Percentiles rank a stretch among this genome's conserved stretches.
Conservation (phyloP, 129 eudicot species). For the Pittosporum tobira region DNA sequence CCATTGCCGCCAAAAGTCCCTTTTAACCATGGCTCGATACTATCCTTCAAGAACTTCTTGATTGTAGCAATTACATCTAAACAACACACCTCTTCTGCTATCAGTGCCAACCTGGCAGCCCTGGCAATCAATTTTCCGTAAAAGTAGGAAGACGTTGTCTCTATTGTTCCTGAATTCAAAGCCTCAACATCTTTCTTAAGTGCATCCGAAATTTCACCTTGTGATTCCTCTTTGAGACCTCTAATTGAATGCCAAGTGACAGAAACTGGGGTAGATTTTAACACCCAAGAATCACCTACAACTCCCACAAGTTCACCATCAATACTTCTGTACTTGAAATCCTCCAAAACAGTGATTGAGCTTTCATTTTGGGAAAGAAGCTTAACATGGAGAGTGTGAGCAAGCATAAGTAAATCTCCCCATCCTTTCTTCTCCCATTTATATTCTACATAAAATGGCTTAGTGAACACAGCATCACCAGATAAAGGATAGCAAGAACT, state of each 20-base stretch:
- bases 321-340: slow-evolving; percentile 56
- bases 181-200: slow-evolving; percentile 53
- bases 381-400: slow-evolving; percentile 70
- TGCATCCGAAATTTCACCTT: slow-evolving; percentile 43
- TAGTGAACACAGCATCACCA: slow-evolving; percentile 52
- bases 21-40: slow-evolving; percentile 79
- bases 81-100: slow-evolving; percentile 70
- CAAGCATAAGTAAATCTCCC: slow-evolving; percentile 79
- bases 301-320: slow-evolving; percentile 91
- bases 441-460: slow-evolving; percentile 61
- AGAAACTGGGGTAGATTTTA: slow-evolving; percentile 67
- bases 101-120: slow-evolving; percentile 80
- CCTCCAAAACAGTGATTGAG: slow-evolving; percentile 35
- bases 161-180: slow-evolving; percentile 37
- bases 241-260: slow-evolving; percentile 86
- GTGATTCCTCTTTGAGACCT: slow-evolving; percentile 47
- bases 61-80: slow-evolving; percentile 58
- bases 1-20: slow-evolving; percentile 74
- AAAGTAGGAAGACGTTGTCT: slow-evolving; percentile 71
- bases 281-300: slow-evolving; percentile 79
- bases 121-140: slow-evolving; percentile 82
- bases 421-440: slow-evolving; percentile 71
- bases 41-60: slow-evolving; percentile 60
- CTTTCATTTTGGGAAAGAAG: slow-evolving; percentile 35
- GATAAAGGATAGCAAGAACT: slow-evolving; percentile 74